phyloP scores from a whole-genome alignment of 352 stramenopile species.

The Globisporangium radiosum region DNA sequence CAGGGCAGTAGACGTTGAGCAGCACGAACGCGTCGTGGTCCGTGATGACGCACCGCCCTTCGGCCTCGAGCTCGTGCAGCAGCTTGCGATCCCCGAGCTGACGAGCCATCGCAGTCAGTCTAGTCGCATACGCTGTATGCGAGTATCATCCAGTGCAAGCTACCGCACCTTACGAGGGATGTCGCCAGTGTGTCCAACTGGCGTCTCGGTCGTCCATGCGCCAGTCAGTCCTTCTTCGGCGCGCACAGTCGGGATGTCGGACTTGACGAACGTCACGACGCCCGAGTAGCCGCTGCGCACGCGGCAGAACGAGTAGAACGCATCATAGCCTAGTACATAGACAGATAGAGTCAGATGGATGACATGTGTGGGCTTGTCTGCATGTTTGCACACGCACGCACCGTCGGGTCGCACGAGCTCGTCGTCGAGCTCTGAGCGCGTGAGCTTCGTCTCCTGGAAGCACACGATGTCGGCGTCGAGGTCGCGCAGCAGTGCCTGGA shows the following conservation, averaged over 20 bases:
- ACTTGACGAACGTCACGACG: slow-evolving; percentile 68
- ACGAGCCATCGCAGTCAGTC: no score
- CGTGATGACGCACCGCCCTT: slow-evolving; percentile 84
- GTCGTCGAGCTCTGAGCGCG: slow-evolving; percentile 72
- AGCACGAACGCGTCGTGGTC: slow-evolving; percentile 86
- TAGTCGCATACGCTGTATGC: no score
- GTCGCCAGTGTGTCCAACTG: slow-evolving; percentile 45
- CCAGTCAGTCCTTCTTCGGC: slow-evolving; percentile 74
- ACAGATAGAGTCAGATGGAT: not conserved
- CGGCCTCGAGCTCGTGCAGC: slow-evolving; percentile 58
- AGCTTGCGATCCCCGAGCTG: slow-evolving; percentile 15
- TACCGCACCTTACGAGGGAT: slow-evolving; percentile 36
- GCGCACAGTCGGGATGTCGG: slow-evolving; percentile 35
- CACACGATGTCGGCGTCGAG: slow-evolving; percentile 72
- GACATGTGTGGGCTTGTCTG: not conserved
- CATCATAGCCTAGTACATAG: slow-evolving; percentile 45
- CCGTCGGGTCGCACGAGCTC: slow-evolving; percentile 61
- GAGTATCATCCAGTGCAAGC: no score
- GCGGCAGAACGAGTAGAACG: slow-evolving; percentile 79
- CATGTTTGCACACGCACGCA: slow-evolving; percentile 5
- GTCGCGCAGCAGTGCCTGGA: slow-evolving; percentile 43
- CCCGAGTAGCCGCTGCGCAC: slow-evolving; percentile 67
- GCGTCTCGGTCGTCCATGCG: slow-evolving; percentile 44
- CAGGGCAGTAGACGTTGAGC: slow-evolving; percentile 87
- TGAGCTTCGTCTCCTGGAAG: slow-evolving; percentile 85